A percentile compares a stretch with the other conserved stretches of the same genome.
Conservation (phyloP, 768 basidiomycete species). For the Floccularia luteovirens region DNA sequence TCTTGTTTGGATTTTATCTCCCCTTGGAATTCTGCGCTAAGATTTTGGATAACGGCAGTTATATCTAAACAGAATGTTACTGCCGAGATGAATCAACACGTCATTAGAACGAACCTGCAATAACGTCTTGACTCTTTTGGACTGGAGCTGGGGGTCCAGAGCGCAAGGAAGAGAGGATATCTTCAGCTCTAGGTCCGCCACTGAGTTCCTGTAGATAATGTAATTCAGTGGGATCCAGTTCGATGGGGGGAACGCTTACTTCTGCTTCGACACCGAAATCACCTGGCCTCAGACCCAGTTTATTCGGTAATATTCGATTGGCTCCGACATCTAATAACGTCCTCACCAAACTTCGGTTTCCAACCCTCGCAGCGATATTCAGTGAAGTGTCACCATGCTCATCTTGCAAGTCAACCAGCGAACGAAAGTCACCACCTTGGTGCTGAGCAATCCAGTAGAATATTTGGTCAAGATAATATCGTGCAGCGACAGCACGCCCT, state of each 20-base stretch:
- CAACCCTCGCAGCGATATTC: constrained; percentile 92
- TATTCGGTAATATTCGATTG: constrained; percentile 83
- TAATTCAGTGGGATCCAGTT: not conserved
- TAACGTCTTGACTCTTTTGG: constrained; percentile 85
- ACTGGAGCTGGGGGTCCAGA: constrained; percentile 70
- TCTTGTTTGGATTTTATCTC: constrained; percentile 89
- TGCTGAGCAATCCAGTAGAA: constrained; percentile 80
- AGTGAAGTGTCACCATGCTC: constrained; percentile 93
- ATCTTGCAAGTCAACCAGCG: constrained; percentile 86
- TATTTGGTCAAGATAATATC: constrained; percentile 89
- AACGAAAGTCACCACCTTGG: constrained; percentile 69
- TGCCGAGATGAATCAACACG: not conserved
- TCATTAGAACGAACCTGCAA: constrained; percentile 43
- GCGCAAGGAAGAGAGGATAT: constrained; percentile 68
- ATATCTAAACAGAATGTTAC: constrained; percentile 46
- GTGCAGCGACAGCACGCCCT: constrained; percentile 74
- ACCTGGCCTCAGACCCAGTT: constrained; percentile 85
- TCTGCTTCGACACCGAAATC: constrained; percentile 95
- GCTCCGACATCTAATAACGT: constrained; percentile 90
- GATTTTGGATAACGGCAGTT: constrained; percentile 73
- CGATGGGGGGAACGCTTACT: constrained; percentile 32
- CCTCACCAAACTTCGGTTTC: constrained; percentile 80
- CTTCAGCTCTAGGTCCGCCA: constrained; percentile 67
- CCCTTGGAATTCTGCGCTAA: constrained; percentile 69
- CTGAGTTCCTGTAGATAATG: constrained; percentile 47